Conservation (phyloP, 2,329 filamentous ascomycete genomes). For the Dactylellina haptotyla region DNA sequence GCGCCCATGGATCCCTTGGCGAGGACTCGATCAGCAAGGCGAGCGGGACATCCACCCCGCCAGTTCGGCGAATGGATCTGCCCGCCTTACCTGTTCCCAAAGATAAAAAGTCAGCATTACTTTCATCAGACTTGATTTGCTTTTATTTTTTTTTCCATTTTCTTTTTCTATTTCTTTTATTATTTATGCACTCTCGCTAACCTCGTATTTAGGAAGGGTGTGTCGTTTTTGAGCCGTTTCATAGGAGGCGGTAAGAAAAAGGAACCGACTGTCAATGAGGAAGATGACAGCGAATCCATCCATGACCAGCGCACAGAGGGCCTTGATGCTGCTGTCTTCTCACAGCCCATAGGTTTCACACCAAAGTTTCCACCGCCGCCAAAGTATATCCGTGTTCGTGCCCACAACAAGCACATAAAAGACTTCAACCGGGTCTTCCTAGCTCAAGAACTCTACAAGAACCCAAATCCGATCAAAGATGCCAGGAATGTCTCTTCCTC, state of each 20-base stretch:
- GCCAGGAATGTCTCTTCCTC: slow-evolving; percentile 61
- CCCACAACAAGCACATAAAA: slow-evolving; percentile 80
- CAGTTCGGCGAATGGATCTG: slow-evolving; percentile 29
- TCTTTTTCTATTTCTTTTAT: too few species aligned
- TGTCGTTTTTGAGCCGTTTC: slow-evolving; percentile 89
- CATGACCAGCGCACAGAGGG: slow-evolving; percentile 77
- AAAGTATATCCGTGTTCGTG: slow-evolving; percentile 83
- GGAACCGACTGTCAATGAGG: slow-evolving; percentile 60
- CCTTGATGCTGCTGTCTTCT: slow-evolving; percentile 83
- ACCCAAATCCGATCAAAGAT: slow-evolving; percentile 53
- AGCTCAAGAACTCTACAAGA: slow-evolving; percentile 84
- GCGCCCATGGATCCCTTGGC: slow-evolving; percentile 39
- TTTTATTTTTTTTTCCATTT: neutral
- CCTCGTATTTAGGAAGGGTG: slow-evolving; percentile 73
- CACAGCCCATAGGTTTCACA: slow-evolving; percentile 81
- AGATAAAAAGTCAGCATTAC: slow-evolving; percentile 37
- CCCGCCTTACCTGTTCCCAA: slow-evolving; percentile 24
- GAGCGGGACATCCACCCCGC: slow-evolving; percentile 38
- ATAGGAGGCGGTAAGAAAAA: slow-evolving; percentile 80
- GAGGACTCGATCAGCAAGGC: slow-evolving; percentile 45
- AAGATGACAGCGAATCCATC: slow-evolving; percentile 72
- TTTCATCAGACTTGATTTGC: neutral
- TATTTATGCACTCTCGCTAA: slow-evolving; percentile 28
- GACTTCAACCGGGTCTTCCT: slow-evolving; percentile 90
- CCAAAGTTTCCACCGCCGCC: slow-evolving; percentile 89